Evolutionary conservation across 768 basidiomycete species (phyloP), one percentile per base, ranked within the genome.

Genomic region (Kwoniella sp.): DNA sequence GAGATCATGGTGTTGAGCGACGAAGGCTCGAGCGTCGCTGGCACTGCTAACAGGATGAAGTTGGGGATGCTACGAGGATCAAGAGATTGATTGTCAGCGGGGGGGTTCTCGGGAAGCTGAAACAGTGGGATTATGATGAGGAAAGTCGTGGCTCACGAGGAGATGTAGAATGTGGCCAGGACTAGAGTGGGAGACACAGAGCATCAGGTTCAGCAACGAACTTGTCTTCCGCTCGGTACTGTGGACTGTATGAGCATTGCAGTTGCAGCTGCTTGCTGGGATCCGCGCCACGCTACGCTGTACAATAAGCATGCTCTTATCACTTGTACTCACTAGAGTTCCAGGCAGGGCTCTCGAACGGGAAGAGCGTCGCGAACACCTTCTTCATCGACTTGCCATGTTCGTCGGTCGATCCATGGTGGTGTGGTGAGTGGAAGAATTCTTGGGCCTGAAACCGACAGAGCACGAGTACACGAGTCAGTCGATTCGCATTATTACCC

Each of bases 1-100:
- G 92, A 90, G 34, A 92, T 93, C 92, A 93, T 93, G 13, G 90
- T 92, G 74, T 93, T 93, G 64, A 94, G 85, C 50, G 91, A 92
- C 78, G 91, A 84, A 17, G 85, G 84, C 80, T 89, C 88, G 75
- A 95, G 92, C 79, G 92, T 85, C 58, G 90, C 89, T 29, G 93
- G 93, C 72, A 95, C 94, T 78, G 94, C 93, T 4, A 91, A 90
- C 58, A 96, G 89, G 68, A 96, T 92, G 73, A 96, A 91, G 82
- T 96, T 96, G 55, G 93, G 93, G 63, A 94, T 87, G 38, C 92
- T 93, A 77, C 67, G 65, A 63, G 52, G 63, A 47, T 25, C 50
- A 45, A 61, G 28, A 20, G 50, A 47, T 63, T 60, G 25, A 4
- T n/a, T n/a, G n/a, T n/a, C n/a, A n/a, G n/a, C n/a, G n/a, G n/a